Evolutionary conservation across 2,329 filamentous ascomycete species (phyloP), one percentile per base, ranked within the genome.

Genomic region (Pezicula radicicola): DNA sequence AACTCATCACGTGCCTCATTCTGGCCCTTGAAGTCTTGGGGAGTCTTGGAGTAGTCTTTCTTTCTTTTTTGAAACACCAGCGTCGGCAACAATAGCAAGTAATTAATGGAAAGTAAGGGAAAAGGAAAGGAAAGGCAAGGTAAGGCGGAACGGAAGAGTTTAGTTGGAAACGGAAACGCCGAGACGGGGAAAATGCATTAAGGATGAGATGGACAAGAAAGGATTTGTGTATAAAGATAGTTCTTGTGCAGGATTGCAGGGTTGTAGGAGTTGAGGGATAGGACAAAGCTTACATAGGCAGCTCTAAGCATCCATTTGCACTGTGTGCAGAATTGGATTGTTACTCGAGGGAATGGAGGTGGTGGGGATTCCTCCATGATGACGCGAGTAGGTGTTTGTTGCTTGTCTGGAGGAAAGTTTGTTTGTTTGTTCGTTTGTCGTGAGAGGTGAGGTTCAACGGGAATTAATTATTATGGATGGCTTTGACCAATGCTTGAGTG

Each of bases 271-370:
- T 40, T 7, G 3, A 5, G 36, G 13, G 37, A 16, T 9, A 7
- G 10, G 25, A 28, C n/a, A 18, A 33, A 39, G 35, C 80, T 61
- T 80, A 93, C 90, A 70, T 94, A 96, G 60, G 90, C 89, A 35
- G 91, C 90, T 54, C 91, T 76, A 10, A 95, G 74, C 81, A 94
- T 89, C 91, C 91, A 96, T 73, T 89, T 89, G 72, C 91, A 97
- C 72, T 96, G 91, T 0, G 90, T 96, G 74, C 92, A 97, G 73
- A 89, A 97, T 60, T 87, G 83, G 64, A 97, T 96, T n/a, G 86
- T 85, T 49, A 97, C 79, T 43, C 91, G 83, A 3, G 91, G 91
- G 10, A 89, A 73, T 25, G 70, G 68, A 48, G 70, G 61, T 39
- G 25, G 25, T 7, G 25, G 25, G 25, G 25, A 55, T 15, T 25